phyloP scores from a whole-genome alignment of 257 asterid genomes.

The Misopates orontium region DNA sequence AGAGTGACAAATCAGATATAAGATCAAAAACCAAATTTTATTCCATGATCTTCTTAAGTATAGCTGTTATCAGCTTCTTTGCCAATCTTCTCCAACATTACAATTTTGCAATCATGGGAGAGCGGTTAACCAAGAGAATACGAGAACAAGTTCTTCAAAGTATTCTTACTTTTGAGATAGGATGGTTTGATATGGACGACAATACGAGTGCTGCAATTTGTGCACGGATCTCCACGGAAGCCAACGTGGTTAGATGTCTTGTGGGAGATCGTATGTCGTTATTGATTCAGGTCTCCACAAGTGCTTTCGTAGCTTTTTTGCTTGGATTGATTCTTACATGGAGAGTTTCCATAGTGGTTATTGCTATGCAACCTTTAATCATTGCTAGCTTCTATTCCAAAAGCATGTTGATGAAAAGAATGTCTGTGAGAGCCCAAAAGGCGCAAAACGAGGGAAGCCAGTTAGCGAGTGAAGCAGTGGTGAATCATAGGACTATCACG shows the following conservation, averaged over 20 bases:
- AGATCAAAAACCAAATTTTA: slow-evolving; percentile 46
- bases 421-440: slow-evolving; percentile 55
- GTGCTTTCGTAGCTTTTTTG: slow-evolving; percentile 53
- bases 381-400: slow-evolving; percentile 62
- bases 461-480: slow-evolving; percentile 74
- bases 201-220: slow-evolving; percentile 64
- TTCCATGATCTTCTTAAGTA: slow-evolving; percentile 37
- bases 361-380: slow-evolving; percentile 61
- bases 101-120: slow-evolving; percentile 72
- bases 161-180: slow-evolving; percentile 60
- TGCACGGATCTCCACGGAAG: slow-evolving; percentile 58
- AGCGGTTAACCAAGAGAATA: slow-evolving; percentile 55
- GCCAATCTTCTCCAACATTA: slow-evolving; percentile 67
- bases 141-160: slow-evolving; percentile 51
- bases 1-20: slow-evolving; percentile 31
- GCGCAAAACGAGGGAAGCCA: slow-evolving; percentile 75
- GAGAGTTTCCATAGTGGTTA: slow-evolving; percentile 71
- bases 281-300: slow-evolving; percentile 54
- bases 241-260: slow-evolving; percentile 56
- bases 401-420: slow-evolving; percentile 51
- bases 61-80: slow-evolving; percentile 51
- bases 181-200: slow-evolving; percentile 71
- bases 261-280: slow-evolving; percentile 67
- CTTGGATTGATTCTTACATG: slow-evolving; percentile 58
- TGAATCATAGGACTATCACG: slow-evolving; percentile 67